Percentiles rank a stretch among this genome's conserved stretches.
Evolutionary conservation across 2,329 filamentous ascomycete species (phyloP).

Genomic region (Cadophora gregata): DNA sequence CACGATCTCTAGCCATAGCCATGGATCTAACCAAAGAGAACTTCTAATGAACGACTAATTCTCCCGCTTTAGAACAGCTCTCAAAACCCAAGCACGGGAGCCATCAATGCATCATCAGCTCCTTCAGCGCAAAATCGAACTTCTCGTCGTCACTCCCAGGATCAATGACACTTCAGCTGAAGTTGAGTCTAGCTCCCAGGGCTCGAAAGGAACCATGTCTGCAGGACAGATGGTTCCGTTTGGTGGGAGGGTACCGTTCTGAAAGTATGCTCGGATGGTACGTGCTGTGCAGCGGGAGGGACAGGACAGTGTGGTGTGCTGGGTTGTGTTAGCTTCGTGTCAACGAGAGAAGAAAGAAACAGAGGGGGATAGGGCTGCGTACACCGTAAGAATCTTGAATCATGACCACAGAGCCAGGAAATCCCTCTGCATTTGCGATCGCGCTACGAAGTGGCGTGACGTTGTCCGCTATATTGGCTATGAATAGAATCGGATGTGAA

Average conservation of each 20-base stretch:
- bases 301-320: constrained; percentile 55
- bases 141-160: constrained; percentile 1
- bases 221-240: constrained; percentile 53
- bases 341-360: background rate
- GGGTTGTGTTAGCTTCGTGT: background rate
- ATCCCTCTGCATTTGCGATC: constrained; percentile 45
- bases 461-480: constrained; percentile 47
- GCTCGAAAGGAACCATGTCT: constrained; percentile 51
- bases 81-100: constrained; percentile 17
- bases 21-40: too few species aligned
- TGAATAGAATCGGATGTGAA: constrained; percentile 46
- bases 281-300: constrained; percentile 46
- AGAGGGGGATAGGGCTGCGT: constrained; percentile 35
- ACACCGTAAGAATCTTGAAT: constrained; percentile 58
- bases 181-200: constrained; percentile 20
- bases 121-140: constrained; percentile 21
- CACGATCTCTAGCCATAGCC: too few species aligned
- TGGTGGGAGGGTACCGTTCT: constrained; percentile 50
- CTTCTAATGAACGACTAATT: too few species aligned
- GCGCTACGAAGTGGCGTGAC: constrained; percentile 45
- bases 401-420: constrained; percentile 53
- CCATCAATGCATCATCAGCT: constrained; percentile 27
- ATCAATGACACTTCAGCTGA: background rate
- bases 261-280: constrained; percentile 48
- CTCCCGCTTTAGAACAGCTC: too few species aligned